Base-by-base conservation (phyloP, 2,329 filamentous ascomycete species). In the Onygenales sp. region DNA sequence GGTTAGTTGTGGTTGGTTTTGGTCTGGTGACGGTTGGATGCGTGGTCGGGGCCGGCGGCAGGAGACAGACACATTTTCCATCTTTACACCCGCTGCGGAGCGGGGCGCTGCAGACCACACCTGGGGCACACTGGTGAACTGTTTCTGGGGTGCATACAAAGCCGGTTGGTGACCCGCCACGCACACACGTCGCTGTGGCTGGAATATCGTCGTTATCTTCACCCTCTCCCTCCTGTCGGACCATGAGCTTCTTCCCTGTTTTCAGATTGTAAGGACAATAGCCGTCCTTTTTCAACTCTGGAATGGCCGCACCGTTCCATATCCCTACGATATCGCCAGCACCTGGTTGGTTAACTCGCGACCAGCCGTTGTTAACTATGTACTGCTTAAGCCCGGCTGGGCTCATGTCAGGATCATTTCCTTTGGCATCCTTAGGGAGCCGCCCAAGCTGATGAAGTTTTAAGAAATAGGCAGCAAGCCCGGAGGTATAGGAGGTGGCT, bases 401-500 rank as follows among this genome's bases (percentile, higher is more conserved):
- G 53, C 53, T 52, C 53, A 55, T 55, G 21, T 55, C 45, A 17
- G 53, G 53, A 50, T 39, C 21, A 33, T 50, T 55, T 14, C 49
- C 49, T 21, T 44, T 40, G 2, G 44, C 44, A 36, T 55, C 50
- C 9, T 39, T 42, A 8, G 17, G 33, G 32, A 55, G 50, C n/a
- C 49, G 53, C 17, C 50, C 50, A 33, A 55, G 42, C 21, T 52
- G 50, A 31, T 52, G 45, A 45, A 55, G 53, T 45, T 42, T 52
- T 17, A 55, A 21, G 45, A 55, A 52, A 50, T 55, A 55, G 32
- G 53, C 53, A 31, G 53, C 53, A 33, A 55, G 53, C 9, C 50
- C 53, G 27, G 53, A 50, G 31, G 50, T 50, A 34, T 52, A 46
- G 4, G 53, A 49, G 45, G 49, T 52, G 33, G 53, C 53, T 55